phyloP scores from a whole-genome alignment of 257 asterid species.

The Nicotiana noctiflora region DNA sequence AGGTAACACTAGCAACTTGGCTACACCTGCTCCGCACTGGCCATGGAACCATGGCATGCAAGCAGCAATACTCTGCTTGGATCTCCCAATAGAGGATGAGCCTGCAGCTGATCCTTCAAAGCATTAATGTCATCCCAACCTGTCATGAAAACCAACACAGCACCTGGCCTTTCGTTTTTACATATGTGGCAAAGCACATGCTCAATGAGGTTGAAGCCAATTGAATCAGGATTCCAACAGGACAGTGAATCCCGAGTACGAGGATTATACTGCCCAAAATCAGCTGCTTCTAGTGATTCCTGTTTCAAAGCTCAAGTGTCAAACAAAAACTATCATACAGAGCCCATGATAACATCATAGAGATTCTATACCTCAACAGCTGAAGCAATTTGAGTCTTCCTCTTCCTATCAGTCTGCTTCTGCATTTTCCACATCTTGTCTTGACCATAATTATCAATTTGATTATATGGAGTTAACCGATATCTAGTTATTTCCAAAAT shows the following conservation, averaged over 20 bases:
- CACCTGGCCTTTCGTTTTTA: conserved; percentile 82
- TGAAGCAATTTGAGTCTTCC: conserved; percentile 90
- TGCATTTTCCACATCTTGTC: conserved; percentile 95
- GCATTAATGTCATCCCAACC: conserved; percentile 99
- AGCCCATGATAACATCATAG: not conserved
- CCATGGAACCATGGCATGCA: conserved; percentile 99
- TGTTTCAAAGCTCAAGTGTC: conserved; percentile 28
- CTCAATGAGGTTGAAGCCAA: conserved; percentile 95
- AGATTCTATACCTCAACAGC: conserved; percentile 66
- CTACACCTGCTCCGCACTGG: conserved; percentile 89
- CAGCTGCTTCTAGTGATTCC: conserved; percentile 73
- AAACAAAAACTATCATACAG: not conserved
- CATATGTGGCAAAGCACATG: conserved; percentile 77
- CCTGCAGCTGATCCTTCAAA: conserved; percentile 83
- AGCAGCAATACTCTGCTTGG: conserved; percentile 77
- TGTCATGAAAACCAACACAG: conserved; percentile 90
- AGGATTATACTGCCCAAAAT: conserved; percentile 49
- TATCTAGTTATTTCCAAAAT: conserved; percentile 72
- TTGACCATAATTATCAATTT: conserved; percentile 93
- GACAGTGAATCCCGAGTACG: conserved; percentile 59
- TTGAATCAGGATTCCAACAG: conserved; percentile 96
- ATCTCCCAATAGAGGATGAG: conserved; percentile 85
- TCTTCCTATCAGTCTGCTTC: conserved; percentile 64
- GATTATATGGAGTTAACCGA: conserved; percentile 65
- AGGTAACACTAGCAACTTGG: conserved; percentile 7